A percentile compares a stretch with the other conserved stretches of the same genome.
These are phyloP conservation scores for Suillus subalutaceus DNA, from an alignment of 768 basidiomycete genomes.

Conservation along the genomic window DNA sequence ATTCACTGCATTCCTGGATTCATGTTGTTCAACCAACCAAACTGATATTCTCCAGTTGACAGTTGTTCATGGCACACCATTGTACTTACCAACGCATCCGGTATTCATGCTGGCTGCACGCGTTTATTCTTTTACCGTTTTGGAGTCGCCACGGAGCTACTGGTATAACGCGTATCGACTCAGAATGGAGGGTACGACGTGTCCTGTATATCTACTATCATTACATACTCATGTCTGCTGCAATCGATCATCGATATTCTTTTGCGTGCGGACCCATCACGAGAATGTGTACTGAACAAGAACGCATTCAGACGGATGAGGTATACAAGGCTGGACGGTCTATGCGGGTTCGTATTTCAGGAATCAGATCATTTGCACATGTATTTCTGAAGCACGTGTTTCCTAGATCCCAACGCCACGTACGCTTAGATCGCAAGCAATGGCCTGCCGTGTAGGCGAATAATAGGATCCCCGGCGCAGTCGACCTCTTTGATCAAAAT, in stretches of 20 bases:
- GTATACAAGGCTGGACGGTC: slow-evolving; percentile 19
- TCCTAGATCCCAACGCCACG: slow-evolving; percentile 72
- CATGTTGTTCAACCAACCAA: neutral
- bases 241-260: slow-evolving; percentile 74
- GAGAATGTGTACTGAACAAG: slow-evolving; percentile 69
- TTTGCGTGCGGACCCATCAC: slow-evolving; percentile 69
- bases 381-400: neutral
- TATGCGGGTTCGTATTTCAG: slow-evolving; percentile 55
- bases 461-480: neutral
- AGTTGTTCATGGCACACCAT: neutral
- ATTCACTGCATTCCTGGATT: neutral
- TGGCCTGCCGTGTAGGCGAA: neutral
- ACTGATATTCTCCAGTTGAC: neutral
- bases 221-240: slow-evolving; percentile 70
- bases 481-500: neutral
- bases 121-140: neutral
- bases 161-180: slow-evolving; percentile 17
- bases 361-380: neutral
- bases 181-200: slow-evolving; percentile 83
- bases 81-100: neutral
- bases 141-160: neutral
- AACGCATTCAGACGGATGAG: slow-evolving; percentile 60
- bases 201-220: slow-evolving; percentile 66
- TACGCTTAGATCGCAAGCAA: neutral
- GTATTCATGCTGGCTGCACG: neutral